Evolutionary conservation across 2,329 filamentous ascomycete genomes (phyloP), one percentile per base, ranked within the genome.

Genomic region (Nothophaeocryptopus gaeumannii): DNA sequence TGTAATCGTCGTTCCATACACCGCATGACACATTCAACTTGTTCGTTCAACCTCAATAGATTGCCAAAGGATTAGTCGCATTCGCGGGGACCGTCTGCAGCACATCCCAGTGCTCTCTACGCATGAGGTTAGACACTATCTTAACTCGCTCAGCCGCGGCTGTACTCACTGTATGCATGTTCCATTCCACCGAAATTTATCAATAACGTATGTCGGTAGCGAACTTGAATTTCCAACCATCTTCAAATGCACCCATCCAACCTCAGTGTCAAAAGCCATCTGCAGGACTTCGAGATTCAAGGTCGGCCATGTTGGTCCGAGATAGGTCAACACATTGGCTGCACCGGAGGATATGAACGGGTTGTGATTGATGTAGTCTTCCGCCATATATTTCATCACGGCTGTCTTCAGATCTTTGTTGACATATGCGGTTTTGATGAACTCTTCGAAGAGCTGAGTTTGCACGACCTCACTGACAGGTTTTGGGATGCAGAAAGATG

Each of bases 41-140:
- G n/a, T n/a, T n/a, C n/a, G n/a, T n/a, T n/a, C n/a, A n/a, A n/a
- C n/a, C n/a, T 32, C 39, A 41, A 15, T 26, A 54, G 54, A 34
- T 37, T 9, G 43, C 43, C 43, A 45, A 45, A 5, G 43, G 43
- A 45, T 45, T 45, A 12, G 43, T 69, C 0, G 61, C 43, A 31
- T 45, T 45, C 34, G 33, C 43, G n/a, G 43, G 43, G n/a, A 20
- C 13, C 16, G 11, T 16, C 13, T 45, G 43, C 20, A 32, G n/a
- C 12, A 45, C 43, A 20, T 45, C 43, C 43, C 43, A 45, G 16
- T 45, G 43, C 16, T 45, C 33, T 33, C 20, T 26, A 26, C 7
- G 3, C 20, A 4, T 7, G 7, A 3, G 7, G 20, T 26, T 7
- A 26, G 20, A n/a, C n/a, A n/a, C n/a, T n/a, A n/a, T n/a, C 20